Evolutionary conservation across 1,139 yeast genomes (phyloP), one percentile per base, ranked within the genome.

Genomic region (Saccharomycopsis phalli): DNA sequence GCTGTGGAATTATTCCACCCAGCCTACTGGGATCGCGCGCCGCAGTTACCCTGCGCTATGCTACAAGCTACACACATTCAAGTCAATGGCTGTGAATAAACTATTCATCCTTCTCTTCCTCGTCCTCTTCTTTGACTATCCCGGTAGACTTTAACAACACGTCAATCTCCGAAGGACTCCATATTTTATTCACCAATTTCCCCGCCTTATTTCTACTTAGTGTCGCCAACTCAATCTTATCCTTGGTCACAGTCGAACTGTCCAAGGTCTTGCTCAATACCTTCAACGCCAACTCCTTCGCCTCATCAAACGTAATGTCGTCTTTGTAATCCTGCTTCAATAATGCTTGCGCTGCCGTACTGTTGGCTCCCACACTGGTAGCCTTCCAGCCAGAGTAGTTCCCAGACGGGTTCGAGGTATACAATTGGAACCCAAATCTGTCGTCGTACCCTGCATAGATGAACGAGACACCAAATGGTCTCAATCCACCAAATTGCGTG

Each of bases 361-460:
- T 88, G 63, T 91, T 93, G 44, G 97, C 95, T 31, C 99, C 99
- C 49, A 91, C 91, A 53, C 88, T 75, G 32, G 96, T 88, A 34
- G 98, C 98, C 61, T 83, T 87, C 99, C 99, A 93, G 21, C 98
- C 98, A 29, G 94, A 77, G 59, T 87, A 93, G 63, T 93, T 93
- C 28, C 99, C 99, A 0, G 95, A 82, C 11, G 99, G 99, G 58
- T 93, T 91, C 17, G 95, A 82, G 16, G 95, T 88, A 63, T 81
- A 93, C 51, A 93, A 69, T 62, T 93, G 98, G 68, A 81, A 91
- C 37, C 88, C 86, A 54, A 80, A 81, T 54, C 86, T 67, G 45
- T 86, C 93, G 59, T 93, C 98, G 58, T 81, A 82, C 4, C 99
- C 99, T 7, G 97, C 98, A 57, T 84, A 91, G 49, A 93, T 74